A percentile compares a stretch with the other conserved stretches of the same genome.
Conservation (phyloP, 2,329 filamentous ascomycete species). For the Balansia obtecta region DNA sequence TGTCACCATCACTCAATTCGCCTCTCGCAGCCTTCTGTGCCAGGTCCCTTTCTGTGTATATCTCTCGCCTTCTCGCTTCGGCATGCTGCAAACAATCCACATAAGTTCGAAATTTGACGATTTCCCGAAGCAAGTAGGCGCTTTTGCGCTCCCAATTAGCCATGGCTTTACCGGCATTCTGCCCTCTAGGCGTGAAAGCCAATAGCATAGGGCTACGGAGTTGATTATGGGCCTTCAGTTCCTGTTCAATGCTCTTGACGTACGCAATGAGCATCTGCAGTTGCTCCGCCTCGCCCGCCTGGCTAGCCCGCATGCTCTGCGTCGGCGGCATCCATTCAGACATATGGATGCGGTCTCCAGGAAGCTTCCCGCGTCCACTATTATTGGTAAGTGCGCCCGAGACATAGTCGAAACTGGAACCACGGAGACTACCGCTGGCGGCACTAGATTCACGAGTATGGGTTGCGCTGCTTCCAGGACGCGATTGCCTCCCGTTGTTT, state of each 20-base stretch:
- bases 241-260: slow-evolving; percentile 73
- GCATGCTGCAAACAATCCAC: slow-evolving; percentile 73
- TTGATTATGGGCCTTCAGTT: slow-evolving; percentile 78
- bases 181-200: slow-evolving; percentile 74
- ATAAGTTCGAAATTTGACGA: slow-evolving; percentile 93
- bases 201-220: slow-evolving; percentile 77
- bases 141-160: slow-evolving; percentile 96
- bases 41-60: slow-evolving; percentile 50
- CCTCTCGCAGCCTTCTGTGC: slow-evolving; percentile 37
- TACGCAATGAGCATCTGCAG: slow-evolving; percentile 63
- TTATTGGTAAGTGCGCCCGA: slow-evolving; percentile 38
- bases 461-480: slow-evolving; percentile 38
- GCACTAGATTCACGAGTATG: slow-evolving; percentile 30
- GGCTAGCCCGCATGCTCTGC: slow-evolving; percentile 80
- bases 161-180: slow-evolving; percentile 76
- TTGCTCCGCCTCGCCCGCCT: slow-evolving; percentile 68
- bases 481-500: slow-evolving; percentile 24
- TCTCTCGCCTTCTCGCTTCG: slow-evolving; percentile 53
- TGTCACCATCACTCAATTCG: slow-evolving; percentile 29
- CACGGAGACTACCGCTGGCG: slow-evolving; percentile 39
- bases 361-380: slow-evolving; percentile 46
- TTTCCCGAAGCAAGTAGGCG: slow-evolving; percentile 79
- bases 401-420: slow-evolving; percentile 49
- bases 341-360: slow-evolving; percentile 74
- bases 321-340: slow-evolving; percentile 82